A percentile compares a stretch with the other conserved stretches of the same genome.
Conservation (phyloP, 257 asterid genomes). For the Gentiana straminea region DNA sequence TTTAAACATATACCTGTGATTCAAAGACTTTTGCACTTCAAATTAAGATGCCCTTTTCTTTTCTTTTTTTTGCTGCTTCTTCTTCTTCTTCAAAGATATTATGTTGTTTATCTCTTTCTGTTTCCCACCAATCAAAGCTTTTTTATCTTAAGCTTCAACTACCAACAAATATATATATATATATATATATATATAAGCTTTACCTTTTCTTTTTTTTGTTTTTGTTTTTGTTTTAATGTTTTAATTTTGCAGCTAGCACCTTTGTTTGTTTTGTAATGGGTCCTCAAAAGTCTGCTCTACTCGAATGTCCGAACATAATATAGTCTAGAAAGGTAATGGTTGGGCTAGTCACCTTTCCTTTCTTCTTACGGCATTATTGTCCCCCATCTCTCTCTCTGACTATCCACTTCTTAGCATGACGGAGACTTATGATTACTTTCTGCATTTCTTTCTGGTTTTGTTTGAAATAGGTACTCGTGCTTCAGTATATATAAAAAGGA, state of each 20-base stretch:
- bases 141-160: slow-evolving; percentile 37
- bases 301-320: slow-evolving; percentile 17
- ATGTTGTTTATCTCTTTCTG: slow-evolving; percentile 8
- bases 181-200: slow-evolving; percentile 12
- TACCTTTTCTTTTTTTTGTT: background rate
- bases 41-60: too few relatives aligned
- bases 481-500: too few relatives aligned
- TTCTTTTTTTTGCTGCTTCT: slow-evolving; percentile 3
- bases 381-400: slow-evolving; percentile 32
- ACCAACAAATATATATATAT: background rate
- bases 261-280: slow-evolving; percentile 18
- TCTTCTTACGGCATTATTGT: slow-evolving; percentile 60
- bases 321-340: slow-evolving; percentile 21
- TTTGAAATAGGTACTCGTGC: too few relatives aligned
- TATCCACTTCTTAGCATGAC: slow-evolving; percentile 18
- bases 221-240: too few relatives aligned
- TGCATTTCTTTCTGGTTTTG: too few relatives aligned
- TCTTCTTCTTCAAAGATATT: background rate
- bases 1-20: slow-evolving; percentile 5
- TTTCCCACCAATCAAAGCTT: slow-evolving; percentile 6
- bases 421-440: too few relatives aligned
- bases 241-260: background rate
- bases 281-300: slow-evolving; percentile 15
- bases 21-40: slow-evolving; percentile 1
- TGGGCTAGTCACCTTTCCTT: slow-evolving; percentile 44